Conservation (phyloP, 164 flowering plant genomes). For the Umbilicus rupestris region DNA sequence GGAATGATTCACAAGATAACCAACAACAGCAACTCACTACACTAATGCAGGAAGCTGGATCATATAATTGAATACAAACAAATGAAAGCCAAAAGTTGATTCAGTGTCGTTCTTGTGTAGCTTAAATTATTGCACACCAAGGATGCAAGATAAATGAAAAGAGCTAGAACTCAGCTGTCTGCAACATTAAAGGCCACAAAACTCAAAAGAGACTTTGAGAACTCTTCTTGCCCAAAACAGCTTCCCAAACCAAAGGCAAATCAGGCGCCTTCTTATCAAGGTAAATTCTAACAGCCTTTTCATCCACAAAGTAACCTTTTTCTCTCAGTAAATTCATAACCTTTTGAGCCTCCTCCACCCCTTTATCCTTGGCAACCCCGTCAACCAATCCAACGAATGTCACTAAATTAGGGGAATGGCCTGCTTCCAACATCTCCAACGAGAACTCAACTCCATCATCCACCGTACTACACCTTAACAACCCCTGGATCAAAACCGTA, state of each 20-base stretch:
- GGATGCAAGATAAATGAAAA: not conserved
- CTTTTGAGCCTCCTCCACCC: slow-evolving; percentile 51
- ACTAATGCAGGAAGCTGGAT: too few relatives aligned
- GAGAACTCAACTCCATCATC: slow-evolving; percentile 58
- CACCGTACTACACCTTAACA: slow-evolving; percentile 35
- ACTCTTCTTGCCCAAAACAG: slow-evolving; percentile 56
- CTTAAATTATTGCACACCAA: not conserved
- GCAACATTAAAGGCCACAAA: slow-evolving; percentile 1
- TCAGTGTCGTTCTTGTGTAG: too few relatives aligned
- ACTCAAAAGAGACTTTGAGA: slow-evolving; percentile 20
- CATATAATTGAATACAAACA: too few relatives aligned
- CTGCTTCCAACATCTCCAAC: slow-evolving; percentile 77
- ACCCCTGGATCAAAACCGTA: slow-evolving; percentile 52
- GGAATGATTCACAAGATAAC: too few relatives aligned
- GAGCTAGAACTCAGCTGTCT: slow-evolving; percentile 8
- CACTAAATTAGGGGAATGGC: slow-evolving; percentile 63
- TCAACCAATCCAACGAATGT: slow-evolving; percentile 64
- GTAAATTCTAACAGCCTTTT: slow-evolving; percentile 60
- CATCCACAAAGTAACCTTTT: slow-evolving; percentile 54
- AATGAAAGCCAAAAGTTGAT: too few relatives aligned
- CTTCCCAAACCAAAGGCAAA: slow-evolving; percentile 55
- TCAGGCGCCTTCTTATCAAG: slow-evolving; percentile 68
- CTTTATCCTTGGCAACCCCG: slow-evolving; percentile 45
- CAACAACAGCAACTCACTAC: too few relatives aligned
- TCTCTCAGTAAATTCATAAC: slow-evolving; percentile 34